Base-by-base conservation (phyloP, 352 stramenopile genomes). In the Globisporangium spinosum region DNA sequence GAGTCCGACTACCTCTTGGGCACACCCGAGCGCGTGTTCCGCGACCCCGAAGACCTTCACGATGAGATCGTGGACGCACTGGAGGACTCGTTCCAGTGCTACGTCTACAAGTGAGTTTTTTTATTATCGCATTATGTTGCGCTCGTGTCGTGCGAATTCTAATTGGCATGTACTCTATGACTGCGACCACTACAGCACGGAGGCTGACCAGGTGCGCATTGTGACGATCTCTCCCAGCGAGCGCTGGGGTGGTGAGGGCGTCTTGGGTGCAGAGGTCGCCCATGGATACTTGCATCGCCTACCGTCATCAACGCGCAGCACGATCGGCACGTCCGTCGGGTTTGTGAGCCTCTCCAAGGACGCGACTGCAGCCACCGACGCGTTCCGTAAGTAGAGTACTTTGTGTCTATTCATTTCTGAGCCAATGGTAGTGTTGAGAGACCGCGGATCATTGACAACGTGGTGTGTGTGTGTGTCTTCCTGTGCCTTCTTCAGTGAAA, bases 231-330 rank as follows among this genome's bases (percentile, higher is more conserved):
- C 78, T 9, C 89, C 87, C 8, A 87, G 71, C 12, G 77, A 95
- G 45, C 68, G 73, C 3, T 98, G 97, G 97, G 94, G 95, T 69
- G 90, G 96, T 27, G 77, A 91, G 47, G 93, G 97, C 53, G 81
- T 98, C 4, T 73, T 99, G 1, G 97, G 97, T 20, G 96, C 96
- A 1, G 95, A 98, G 68, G 91, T 99, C 23, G 97, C 89, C 5
- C 95, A 97, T 61, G 97, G 97, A n/a, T 98, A 98, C 64, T 77
- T 99, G 27, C 97, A 99, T 82, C 82, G 96, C 23, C 83, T 99
- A 54, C 97, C 97, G 27, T 80, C 76, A 8, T 74, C 70, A 2
- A 90, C 80, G 38, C 82, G 80, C 22, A 34, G 62, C 17, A 86
- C 83, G 0, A 77, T 85, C 40, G 88, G 88, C 43, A 79, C 77